Conservation (phyloP, 2,329 filamentous ascomycete species). For the Botryotinia convoluta region DNA sequence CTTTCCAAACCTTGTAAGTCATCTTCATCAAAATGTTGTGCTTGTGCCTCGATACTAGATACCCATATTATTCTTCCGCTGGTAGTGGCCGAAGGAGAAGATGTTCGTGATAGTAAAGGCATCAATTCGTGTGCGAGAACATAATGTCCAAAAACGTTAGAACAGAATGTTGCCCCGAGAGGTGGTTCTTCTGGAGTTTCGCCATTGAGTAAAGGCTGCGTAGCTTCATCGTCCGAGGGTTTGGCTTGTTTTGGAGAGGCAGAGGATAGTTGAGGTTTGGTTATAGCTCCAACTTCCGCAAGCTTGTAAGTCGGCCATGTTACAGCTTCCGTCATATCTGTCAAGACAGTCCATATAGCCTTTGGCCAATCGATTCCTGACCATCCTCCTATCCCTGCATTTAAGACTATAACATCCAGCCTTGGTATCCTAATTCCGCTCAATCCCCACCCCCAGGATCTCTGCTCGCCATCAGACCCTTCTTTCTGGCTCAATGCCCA, state of each 20-base stretch:
- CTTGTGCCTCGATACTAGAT: slow-evolving; percentile 70
- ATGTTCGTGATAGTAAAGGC: slow-evolving; percentile 57
- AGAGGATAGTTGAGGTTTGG: slow-evolving; percentile 49
- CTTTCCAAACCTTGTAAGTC: slow-evolving; percentile 75
- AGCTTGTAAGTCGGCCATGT: slow-evolving; percentile 81
- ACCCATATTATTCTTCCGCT: slow-evolving; percentile 72
- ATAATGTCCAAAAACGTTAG: slow-evolving; percentile 96
- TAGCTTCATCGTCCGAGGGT: slow-evolving; percentile 28
- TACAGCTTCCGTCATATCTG: slow-evolving; percentile 62
- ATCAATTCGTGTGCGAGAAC: slow-evolving; percentile 77
- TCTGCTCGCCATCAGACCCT: slow-evolving; percentile 49
- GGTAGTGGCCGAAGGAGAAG: slow-evolving; percentile 27
- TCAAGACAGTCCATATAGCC: slow-evolving; percentile 53
- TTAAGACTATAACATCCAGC: slow-evolving; percentile 77
- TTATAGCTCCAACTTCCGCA: slow-evolving; percentile 51
- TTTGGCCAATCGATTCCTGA: slow-evolving; percentile 68
- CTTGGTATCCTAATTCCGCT: slow-evolving; percentile 57
- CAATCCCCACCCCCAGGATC: slow-evolving; percentile 39
- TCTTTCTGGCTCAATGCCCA: slow-evolving; percentile 48
- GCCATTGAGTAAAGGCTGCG: slow-evolving; percentile 29
- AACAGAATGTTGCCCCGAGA: slow-evolving; percentile 80
- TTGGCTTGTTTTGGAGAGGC: neutral
- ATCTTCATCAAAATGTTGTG: slow-evolving; percentile 52
- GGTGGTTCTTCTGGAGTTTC: slow-evolving; percentile 48
- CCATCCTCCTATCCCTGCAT: slow-evolving; percentile 89